Conservation (phyloP, 257 asterid species). For the Leptodermis oblonga region DNA sequence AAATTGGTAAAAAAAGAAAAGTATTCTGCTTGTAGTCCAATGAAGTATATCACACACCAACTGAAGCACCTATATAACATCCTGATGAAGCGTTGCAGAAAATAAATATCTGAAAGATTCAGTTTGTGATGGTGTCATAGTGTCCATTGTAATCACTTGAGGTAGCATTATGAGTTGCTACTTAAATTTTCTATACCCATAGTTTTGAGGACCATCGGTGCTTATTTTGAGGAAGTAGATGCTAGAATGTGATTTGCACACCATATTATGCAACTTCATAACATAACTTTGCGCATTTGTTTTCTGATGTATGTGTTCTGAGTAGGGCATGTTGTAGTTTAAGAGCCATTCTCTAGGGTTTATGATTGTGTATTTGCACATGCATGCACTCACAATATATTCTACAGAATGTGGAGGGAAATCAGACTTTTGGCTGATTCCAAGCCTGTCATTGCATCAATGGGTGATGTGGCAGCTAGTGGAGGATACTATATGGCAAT, state of each 20-base stretch:
- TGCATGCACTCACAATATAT: conserved; percentile 14
- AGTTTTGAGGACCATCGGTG: neutral
- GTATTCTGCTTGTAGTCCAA: neutral
- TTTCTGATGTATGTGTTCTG: neutral
- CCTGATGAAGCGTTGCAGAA: neutral
- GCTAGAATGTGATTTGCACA: neutral
- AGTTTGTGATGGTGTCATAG: neutral
- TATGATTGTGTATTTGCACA: neutral
- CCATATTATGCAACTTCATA: neutral
- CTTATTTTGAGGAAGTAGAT: neutral
- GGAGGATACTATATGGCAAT: conserved; percentile 99
- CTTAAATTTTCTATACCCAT: neutral
- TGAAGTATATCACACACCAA: neutral
- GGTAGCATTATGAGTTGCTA: neutral
- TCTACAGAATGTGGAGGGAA: conserved; percentile 97
- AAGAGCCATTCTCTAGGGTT: neutral
- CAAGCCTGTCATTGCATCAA: conserved; percentile 90
- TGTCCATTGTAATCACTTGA: neutral
- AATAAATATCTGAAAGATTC: neutral
- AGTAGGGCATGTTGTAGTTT: neutral
- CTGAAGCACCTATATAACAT: neutral
- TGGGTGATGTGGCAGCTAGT: conserved; percentile 99
- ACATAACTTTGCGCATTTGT: neutral
- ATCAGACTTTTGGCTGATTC: conserved; percentile 83
- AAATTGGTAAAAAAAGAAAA: neutral